phyloP scores from a whole-genome alignment of 106 monocot genomes.

The Acorus calamus region DNA sequence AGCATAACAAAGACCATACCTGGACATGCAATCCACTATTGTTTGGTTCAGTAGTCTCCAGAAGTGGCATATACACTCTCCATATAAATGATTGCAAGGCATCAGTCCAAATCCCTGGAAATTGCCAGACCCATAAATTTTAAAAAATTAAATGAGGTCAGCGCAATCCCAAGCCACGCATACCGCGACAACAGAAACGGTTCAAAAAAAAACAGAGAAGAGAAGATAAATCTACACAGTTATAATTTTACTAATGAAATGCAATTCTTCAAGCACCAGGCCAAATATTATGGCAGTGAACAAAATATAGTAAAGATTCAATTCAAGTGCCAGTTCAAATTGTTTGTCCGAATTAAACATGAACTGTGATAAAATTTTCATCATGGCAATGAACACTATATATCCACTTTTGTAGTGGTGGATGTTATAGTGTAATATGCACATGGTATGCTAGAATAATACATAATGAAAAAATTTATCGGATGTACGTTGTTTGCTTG shows the following conservation, averaged over 20 bases:
- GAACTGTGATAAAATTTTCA: no score
- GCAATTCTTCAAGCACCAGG: no score
- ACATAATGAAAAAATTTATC: no score
- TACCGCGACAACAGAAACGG: neutral
- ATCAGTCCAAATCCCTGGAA: slow-evolving; percentile 16
- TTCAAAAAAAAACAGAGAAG: neutral
- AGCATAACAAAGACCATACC: slow-evolving; percentile 17
- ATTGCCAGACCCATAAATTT: neutral
- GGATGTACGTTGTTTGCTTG: no score
- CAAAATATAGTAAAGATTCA: no score
- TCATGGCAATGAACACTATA: no score
- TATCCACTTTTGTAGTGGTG: no score
- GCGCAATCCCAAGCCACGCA: neutral
- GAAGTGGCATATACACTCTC: slow-evolving; percentile 42
- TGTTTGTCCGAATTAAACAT: no score
- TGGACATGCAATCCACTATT: slow-evolving; percentile 38
- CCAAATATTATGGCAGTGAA: no score
- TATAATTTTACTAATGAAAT: neutral
- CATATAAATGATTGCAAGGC: slow-evolving; percentile 29
- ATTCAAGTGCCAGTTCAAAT: no score
- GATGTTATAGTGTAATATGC: no score
- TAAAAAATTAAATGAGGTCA: neutral
- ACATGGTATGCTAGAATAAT: no score
- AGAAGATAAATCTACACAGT: neutral
- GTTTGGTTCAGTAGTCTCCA: slow-evolving; percentile 24